phyloP scores from a whole-genome alignment of 257 asterid genomes.

The Salvia splendens region DNA sequence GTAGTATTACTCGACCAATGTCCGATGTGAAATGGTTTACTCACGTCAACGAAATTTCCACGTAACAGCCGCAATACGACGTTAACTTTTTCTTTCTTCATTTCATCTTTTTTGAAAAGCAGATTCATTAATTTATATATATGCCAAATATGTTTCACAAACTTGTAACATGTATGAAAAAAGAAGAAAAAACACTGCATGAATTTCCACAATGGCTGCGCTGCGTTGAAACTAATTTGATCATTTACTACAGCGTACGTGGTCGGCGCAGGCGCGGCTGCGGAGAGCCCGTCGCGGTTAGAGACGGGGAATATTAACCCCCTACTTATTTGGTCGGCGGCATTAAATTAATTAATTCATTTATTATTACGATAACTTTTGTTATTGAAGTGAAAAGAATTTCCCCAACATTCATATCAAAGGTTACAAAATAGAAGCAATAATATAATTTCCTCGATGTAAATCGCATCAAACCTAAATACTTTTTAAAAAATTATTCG shows the following conservation, averaged over 20 bases:
- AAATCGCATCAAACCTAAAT: too few relatives aligned
- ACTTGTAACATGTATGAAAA: not conserved
- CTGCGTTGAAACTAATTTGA: not conserved
- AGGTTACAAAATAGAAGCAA: not conserved
- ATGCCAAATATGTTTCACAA: constrained; percentile 2
- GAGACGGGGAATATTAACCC: not conserved
- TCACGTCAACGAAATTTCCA: not conserved
- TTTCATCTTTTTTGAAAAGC: not conserved
- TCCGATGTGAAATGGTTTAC: constrained; percentile 12
- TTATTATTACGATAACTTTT: not conserved
- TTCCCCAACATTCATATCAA: not conserved
- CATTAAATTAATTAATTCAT: not conserved
- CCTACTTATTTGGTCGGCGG: constrained; percentile 18
- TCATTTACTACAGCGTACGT: not conserved
- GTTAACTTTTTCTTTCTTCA: not conserved
- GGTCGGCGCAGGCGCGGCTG: constrained; percentile 22
- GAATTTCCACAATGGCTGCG: constrained; percentile 13
- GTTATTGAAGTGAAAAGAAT: not conserved
- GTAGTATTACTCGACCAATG: not conserved
- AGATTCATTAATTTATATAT: not conserved
- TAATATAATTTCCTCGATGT: too few relatives aligned
- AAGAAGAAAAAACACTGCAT: too few relatives aligned
- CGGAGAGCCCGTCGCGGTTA: constrained; percentile 6
- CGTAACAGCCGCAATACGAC: not conserved
- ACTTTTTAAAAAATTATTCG: too few relatives aligned